A percentile compares a stretch with the other conserved stretches of the same genome.
These are phyloP conservation scores for Phylloporus sp. DNA, from an alignment of 768 basidiomycete species.

Conservation along the genomic window DNA sequence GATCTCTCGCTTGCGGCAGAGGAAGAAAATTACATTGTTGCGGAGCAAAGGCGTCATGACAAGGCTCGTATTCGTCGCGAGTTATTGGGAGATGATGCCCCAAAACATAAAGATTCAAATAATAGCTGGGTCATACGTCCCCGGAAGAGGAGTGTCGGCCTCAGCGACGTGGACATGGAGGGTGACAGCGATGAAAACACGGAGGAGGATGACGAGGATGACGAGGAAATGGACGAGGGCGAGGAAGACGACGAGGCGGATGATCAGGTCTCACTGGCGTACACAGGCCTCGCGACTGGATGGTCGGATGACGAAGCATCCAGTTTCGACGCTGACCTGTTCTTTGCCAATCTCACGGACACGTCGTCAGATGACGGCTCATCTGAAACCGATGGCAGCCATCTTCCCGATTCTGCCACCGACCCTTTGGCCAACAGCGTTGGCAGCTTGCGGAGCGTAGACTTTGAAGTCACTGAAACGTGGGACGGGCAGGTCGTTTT, in stretches of 20 bases:
- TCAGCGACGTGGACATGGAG: constrained; percentile 62
- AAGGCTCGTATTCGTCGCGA: constrained; percentile 58
- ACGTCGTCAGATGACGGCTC: constrained; percentile 36
- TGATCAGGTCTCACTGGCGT: constrained; percentile 39
- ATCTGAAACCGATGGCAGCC: constrained; percentile 44
- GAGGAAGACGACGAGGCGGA: constrained; percentile 48
- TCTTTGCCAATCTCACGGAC: constrained; percentile 76
- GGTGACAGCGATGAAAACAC: constrained; percentile 54
- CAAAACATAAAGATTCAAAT: constrained; percentile 38
- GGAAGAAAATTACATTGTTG: constrained; percentile 56
- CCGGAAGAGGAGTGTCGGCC: constrained; percentile 65
- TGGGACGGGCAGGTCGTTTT: constrained; percentile 78
- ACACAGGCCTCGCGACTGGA: constrained; percentile 64
- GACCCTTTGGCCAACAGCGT: constrained; percentile 25
- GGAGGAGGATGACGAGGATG: constrained; percentile 57
- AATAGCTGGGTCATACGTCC: constrained; percentile 69
- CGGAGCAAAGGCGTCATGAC: constrained; percentile 43
- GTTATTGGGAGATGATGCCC: constrained; percentile 50
- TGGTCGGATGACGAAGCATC: constrained; percentile 81
- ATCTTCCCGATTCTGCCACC: constrained; percentile 35
- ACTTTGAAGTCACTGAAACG: constrained; percentile 63
- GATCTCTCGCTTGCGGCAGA: constrained; percentile 59
- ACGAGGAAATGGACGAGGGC: constrained; percentile 34
- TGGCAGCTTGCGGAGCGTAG: constrained; percentile 34
- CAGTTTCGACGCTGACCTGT: constrained; percentile 77